Base-by-base conservation (phyloP, 2,329 filamentous ascomycete species). In the Colletotrichum ledebouriae region DNA sequence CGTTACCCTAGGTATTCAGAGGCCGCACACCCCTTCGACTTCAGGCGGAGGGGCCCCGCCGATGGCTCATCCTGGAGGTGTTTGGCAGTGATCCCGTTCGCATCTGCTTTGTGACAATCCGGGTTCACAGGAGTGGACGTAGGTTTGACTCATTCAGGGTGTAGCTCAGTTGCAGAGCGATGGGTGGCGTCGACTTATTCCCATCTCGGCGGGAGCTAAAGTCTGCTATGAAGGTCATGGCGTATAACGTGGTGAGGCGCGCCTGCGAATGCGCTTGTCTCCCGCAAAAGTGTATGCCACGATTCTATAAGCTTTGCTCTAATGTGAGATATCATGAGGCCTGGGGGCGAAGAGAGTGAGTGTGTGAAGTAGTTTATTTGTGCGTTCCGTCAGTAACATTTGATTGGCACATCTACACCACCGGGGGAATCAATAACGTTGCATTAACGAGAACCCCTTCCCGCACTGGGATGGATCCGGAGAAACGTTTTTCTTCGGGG, bases 361-460 rank as follows among this genome's bases (percentile, higher is more conserved):
- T 34, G n/a, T 29, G 25, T 46, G 25, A 46, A 37, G 50, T 37
- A 46, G 37, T 46, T 41, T 29, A 50, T 6, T 22, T 15, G 39
- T 22, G 25, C 15, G 6, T 20, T 10, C 29, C 6, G 46, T 53
- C 29, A 47, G 29, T 29, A 20, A 50, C 34, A n/a, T 12, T 9
- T 5, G 46, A 58, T 58, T 59, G 55, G 41, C 17, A 49, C 37
- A 33, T 11, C 47, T 13, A 13, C 22, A 10, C 46, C 11, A 20
- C 46, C 7, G 13, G 17, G 29, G 25, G 49, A 34, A 59, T 42
- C 61, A 60, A 46, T 65, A 68, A 60, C 49, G 55, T 68, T 68
- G 55, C 55, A 56, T 44, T 12, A 42, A 56, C 13, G 6, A 33
- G n/a, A 37, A 52, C 4, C 29, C 7, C 22, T 10, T 53, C 20